These are phyloP conservation scores for Gossypium gossypioides DNA, from an alignment of 441 rosid species.

Conservation along the genomic window DNA sequence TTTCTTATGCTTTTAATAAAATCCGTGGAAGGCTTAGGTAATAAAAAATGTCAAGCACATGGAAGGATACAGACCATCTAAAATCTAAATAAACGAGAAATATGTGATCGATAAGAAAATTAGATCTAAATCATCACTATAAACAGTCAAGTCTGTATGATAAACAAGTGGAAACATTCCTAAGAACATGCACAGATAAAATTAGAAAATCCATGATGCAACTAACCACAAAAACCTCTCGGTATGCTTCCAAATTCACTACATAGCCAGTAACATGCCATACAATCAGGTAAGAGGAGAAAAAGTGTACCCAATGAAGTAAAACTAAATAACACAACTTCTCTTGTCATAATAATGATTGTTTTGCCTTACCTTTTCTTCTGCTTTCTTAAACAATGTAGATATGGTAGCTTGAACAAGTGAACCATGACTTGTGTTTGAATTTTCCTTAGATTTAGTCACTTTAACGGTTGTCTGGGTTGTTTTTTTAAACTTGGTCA, in stretches of 20 bases:
- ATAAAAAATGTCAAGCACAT: background rate
- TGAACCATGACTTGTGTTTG: constrained; percentile 28
- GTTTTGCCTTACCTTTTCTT: constrained; percentile 35
- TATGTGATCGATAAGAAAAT: background rate
- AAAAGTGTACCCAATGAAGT: background rate
- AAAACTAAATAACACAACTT: constrained; percentile 6
- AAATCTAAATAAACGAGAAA: background rate
- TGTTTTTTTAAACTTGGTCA: constrained; percentile 23
- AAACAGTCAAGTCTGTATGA: background rate
- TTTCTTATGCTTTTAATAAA: background rate
- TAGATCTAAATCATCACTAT: background rate
- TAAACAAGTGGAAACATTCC: background rate
- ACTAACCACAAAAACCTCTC: background rate
- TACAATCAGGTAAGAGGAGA: background rate
- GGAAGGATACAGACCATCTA: background rate
- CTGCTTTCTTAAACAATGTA: constrained; percentile 67
- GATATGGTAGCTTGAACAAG: constrained; percentile 76
- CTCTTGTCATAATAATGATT: constrained; percentile 5
- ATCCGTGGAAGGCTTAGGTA: background rate
- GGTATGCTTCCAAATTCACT: background rate
- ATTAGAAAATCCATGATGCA: background rate
- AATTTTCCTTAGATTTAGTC: constrained; percentile 27
- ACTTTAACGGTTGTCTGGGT: constrained; percentile 22
- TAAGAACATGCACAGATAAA: background rate
- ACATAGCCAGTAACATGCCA: background rate